Conservation (phyloP, 495 filamentous ascomycete species). For the Penicillium mononematosum region DNA sequence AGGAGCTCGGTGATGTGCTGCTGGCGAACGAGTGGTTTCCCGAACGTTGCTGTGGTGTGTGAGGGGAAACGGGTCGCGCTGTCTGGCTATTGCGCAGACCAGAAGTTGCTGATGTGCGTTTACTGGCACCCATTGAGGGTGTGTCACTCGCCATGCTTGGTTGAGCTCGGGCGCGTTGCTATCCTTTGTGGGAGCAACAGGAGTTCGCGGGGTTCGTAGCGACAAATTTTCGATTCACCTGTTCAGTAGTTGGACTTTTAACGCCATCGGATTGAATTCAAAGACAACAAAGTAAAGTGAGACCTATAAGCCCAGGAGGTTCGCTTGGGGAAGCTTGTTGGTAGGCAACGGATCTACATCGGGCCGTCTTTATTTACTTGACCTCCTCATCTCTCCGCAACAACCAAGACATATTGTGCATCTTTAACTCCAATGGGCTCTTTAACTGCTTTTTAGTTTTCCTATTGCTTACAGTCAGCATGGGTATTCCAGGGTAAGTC, state of each 20-base stretch:
- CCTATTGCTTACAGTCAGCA: conserved; percentile 12
- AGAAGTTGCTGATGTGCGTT: conserved; percentile 21
- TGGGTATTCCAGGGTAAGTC: conserved; percentile 53
- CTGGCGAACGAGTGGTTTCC: conserved; percentile 51
- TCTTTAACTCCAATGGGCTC: conserved; percentile 15
- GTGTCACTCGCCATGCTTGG: conserved; percentile 16
- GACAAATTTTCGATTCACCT: conserved; percentile 14
- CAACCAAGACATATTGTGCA: not conserved
- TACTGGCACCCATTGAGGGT: conserved; percentile 14
- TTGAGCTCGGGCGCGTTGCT: conserved; percentile 15
- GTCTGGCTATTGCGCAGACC: conserved; percentile 37
- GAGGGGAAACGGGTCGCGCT: conserved; percentile 32
- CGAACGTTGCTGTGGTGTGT: conserved; percentile 41
- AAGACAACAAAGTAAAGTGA: not conserved
- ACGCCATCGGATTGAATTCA: conserved; percentile 15
- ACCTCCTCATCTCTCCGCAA: conserved; percentile 23
- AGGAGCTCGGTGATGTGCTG: conserved; percentile 68
- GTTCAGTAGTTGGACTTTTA: not conserved
- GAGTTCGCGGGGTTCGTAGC: conserved; percentile 6
- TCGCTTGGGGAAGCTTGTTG: conserved; percentile 13
- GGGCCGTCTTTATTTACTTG: conserved; percentile 40
- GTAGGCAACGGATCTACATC: conserved; percentile 42
- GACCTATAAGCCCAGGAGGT: conserved; percentile 1
- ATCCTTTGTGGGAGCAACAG: conserved; percentile 18
- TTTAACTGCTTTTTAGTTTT: not conserved